Percentiles rank a stretch among this genome's conserved stretches.
Evolutionary conservation across 2,329 filamentous ascomycete genomes (phyloP).

Genomic region (Dactylellina parvicollis): DNA sequence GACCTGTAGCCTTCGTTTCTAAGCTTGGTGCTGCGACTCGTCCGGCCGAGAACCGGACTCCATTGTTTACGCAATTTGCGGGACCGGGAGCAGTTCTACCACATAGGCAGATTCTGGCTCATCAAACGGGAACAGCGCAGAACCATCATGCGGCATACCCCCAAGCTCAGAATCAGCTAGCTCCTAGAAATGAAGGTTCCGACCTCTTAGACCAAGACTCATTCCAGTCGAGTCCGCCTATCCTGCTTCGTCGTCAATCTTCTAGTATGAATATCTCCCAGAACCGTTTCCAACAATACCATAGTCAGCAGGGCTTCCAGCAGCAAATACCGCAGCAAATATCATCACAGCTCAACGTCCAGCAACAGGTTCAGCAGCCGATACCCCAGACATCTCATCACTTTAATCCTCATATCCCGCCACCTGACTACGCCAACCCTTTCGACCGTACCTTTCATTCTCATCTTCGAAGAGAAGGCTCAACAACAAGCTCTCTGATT

Average conservation of each 20-base stretch:
- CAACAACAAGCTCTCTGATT: constrained; percentile 8
- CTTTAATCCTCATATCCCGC: constrained; percentile 1
- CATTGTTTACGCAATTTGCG: background rate
- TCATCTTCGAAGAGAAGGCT: constrained; percentile 18
- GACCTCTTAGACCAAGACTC: background rate
- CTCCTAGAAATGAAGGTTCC: background rate
- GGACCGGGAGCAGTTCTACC: background rate
- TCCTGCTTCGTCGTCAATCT: background rate
- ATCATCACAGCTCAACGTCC: no score
- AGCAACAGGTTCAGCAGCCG: background rate
- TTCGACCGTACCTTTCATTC: constrained; percentile 12
- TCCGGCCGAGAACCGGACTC: constrained; percentile 13
- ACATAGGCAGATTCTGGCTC: constrained; percentile 19
- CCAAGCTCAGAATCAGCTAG: background rate
- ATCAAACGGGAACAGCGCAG: background rate
- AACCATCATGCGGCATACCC: background rate
- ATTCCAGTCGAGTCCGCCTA: constrained; percentile 21
- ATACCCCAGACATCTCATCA: constrained; percentile 3
- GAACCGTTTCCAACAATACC: background rate
- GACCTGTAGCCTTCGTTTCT: background rate
- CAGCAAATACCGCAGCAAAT: background rate
- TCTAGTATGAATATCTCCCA: background rate
- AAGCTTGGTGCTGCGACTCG: background rate
- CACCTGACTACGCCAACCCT: background rate
- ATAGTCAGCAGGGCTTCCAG: background rate